These are phyloP conservation scores for Moringa oleifera DNA, from an alignment of 345 rosid genomes.

Conservation along the genomic window DNA sequence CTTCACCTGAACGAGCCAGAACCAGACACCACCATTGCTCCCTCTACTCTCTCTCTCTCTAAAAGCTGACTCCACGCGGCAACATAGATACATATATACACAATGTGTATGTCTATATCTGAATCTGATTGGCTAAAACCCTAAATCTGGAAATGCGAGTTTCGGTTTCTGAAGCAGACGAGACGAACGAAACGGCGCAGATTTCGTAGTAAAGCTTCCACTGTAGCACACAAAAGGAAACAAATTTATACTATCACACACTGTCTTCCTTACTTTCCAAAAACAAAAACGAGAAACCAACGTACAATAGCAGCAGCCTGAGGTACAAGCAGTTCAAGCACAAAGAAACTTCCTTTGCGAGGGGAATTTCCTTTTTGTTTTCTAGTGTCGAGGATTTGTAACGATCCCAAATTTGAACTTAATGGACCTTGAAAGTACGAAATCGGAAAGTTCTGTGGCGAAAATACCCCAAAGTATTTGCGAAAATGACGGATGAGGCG, in stretches of 20 bases:
- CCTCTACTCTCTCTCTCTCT: slow-evolving; percentile 1
- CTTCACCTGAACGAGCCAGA: slow-evolving; percentile 16
- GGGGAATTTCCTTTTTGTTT: slow-evolving; percentile 8
- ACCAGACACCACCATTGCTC: slow-evolving; percentile 1
- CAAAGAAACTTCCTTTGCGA: background rate
- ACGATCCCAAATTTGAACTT: slow-evolving; percentile 52
- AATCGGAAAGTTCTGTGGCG: slow-evolving; percentile 3
- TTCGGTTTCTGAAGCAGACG: slow-evolving; percentile 17
- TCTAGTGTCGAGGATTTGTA: slow-evolving; percentile 26
- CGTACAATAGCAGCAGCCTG: slow-evolving; percentile 21
- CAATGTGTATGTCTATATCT: slow-evolving; percentile 4
- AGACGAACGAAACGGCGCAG: slow-evolving; percentile 21
- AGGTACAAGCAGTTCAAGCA: slow-evolving; percentile 27
- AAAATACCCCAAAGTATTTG: background rate
- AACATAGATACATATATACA: background rate
- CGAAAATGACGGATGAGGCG: slow-evolving; percentile 5
- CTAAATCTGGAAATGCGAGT: slow-evolving; percentile 23
- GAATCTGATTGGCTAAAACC: slow-evolving; percentile 26
- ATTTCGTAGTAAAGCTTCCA: slow-evolving; percentile 24
- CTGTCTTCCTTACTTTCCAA: background rate
- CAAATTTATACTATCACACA: background rate
- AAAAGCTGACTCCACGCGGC: too few species aligned
- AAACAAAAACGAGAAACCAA: slow-evolving; percentile 13
- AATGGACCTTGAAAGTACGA: slow-evolving; percentile 1
- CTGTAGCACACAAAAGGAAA: slow-evolving; percentile 20